A percentile compares a stretch with the other conserved stretches of the same genome.
phyloP scores from a whole-genome alignment of 2,329 filamentous ascomycete genomes.

The Colletotrichum abscissum region DNA sequence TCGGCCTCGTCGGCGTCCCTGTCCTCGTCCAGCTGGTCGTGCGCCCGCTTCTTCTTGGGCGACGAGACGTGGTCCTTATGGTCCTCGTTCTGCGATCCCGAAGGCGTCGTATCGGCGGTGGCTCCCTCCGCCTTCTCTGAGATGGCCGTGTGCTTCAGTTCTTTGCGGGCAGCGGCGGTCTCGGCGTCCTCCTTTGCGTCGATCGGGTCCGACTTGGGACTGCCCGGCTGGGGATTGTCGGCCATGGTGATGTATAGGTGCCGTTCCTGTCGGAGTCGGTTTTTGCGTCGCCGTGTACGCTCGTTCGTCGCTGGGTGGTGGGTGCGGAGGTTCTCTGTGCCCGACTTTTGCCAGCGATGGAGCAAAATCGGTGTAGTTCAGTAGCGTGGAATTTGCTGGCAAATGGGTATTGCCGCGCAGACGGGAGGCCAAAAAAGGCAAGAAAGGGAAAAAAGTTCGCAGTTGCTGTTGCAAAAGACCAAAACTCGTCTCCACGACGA shows the following conservation, averaged over 20 bases:
- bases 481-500: neutral
- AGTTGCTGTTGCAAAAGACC: neutral
- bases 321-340: conserved; percentile 9
- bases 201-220: conserved; percentile 50
- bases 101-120: conserved; percentile 40
- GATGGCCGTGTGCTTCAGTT: conserved; percentile 73
- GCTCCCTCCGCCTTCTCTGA: conserved; percentile 57
- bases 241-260: conserved; percentile 49
- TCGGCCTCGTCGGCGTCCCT: conserved; percentile 56
- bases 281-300: neutral
- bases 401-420: neutral
- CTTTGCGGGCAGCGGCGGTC: conserved; percentile 71
- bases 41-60: conserved; percentile 72
- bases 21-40: conserved; percentile 67
- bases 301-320: conserved; percentile 1
- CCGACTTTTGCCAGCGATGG: conserved; percentile 17
- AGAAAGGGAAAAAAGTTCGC: neutral
- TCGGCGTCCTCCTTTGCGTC: conserved; percentile 68
- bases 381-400: neutral
- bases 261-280: no score
- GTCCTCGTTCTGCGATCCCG: conserved; percentile 47
- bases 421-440: neutral
- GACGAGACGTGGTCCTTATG: conserved; percentile 65
- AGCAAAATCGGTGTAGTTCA: conserved; percentile 1
- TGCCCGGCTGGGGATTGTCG: conserved; percentile 55